Conservation (phyloP, 768 basidiomycete species). For the Panaeolus papilionaceus region DNA sequence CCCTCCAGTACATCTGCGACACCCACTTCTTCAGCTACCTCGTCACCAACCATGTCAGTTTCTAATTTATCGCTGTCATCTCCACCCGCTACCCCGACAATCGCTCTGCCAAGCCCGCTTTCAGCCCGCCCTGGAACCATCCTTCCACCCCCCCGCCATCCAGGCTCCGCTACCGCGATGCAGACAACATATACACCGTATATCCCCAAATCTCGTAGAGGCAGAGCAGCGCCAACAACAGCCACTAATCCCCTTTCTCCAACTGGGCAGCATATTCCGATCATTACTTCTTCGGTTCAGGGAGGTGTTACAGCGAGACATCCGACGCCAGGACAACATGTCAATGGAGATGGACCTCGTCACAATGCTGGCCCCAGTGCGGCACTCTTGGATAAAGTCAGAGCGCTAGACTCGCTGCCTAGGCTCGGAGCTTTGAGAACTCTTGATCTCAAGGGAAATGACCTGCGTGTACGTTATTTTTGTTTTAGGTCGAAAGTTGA, state of each 20-base stretch:
- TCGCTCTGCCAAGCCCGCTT: constrained; percentile 31
- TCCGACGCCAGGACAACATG: constrained; percentile 32
- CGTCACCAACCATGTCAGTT: constrained; percentile 43
- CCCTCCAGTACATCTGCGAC: constrained; percentile 34
- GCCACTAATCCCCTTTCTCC: constrained; percentile 51
- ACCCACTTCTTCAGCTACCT: constrained; percentile 41
- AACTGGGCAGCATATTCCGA: constrained; percentile 56
- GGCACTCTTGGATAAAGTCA: constrained; percentile 85
- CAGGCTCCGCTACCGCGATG: constrained; percentile 48
- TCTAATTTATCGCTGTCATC: constrained; percentile 39
- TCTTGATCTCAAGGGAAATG: constrained; percentile 91
- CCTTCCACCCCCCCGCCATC: constrained; percentile 47
- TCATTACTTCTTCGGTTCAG: constrained; percentile 71
- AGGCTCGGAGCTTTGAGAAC: constrained; percentile 86
- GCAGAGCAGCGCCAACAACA: constrained; percentile 43
- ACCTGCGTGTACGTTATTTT: constrained; percentile 72
- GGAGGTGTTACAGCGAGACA: constrained; percentile 59
- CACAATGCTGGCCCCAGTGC: constrained; percentile 65
- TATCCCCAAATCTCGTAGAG: constrained; percentile 69
- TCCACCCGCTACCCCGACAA: constrained; percentile 36
- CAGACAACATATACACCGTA: constrained; percentile 88
- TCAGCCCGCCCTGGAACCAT: constrained; percentile 37
- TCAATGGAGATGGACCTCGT: constrained; percentile 30
- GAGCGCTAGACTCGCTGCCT: constrained; percentile 88
- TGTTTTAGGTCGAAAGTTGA: constrained; percentile 14